Evolutionary conservation across 495 filamentous ascomycete species (phyloP).

Genomic region (Aspergillus conjunctus): DNA sequence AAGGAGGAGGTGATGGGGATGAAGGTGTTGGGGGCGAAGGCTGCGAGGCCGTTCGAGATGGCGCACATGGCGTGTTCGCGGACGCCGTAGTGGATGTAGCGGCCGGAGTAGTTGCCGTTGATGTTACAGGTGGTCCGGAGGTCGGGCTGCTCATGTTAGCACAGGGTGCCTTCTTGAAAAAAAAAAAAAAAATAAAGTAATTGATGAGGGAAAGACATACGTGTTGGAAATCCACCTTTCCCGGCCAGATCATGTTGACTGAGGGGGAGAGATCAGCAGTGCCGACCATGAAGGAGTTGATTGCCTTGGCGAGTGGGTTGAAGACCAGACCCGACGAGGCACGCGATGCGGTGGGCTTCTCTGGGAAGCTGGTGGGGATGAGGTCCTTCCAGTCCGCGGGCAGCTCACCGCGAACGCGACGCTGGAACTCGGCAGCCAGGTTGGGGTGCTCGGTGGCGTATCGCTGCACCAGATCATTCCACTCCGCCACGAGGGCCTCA

Average conservation of each 20-base stretch:
- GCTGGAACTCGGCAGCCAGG: constrained; percentile 49
- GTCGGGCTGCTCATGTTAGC: constrained; percentile 36
- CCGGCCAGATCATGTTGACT: constrained; percentile 59
- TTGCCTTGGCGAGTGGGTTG: constrained; percentile 49
- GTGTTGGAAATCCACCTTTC: constrained; percentile 56
- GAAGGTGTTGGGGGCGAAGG: constrained; percentile 52
- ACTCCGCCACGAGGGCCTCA: constrained; percentile 42
- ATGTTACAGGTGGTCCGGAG: constrained; percentile 48
- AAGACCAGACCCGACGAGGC: constrained; percentile 53
- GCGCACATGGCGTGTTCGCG: constrained; percentile 57
- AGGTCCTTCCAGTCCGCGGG: constrained; percentile 45
- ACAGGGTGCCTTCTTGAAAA: background rate
- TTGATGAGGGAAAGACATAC: constrained; percentile 29
- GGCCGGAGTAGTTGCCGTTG: constrained; percentile 52
- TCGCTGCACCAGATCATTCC: constrained; percentile 44
- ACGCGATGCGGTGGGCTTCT: constrained; percentile 50
- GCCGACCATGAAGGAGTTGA: constrained; percentile 58
- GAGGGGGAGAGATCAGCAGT: constrained; percentile 61
- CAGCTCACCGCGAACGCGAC: constrained; percentile 48
- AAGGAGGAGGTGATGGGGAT: constrained; percentile 56
- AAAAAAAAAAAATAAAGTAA: background rate
- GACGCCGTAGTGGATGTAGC: constrained; percentile 58
- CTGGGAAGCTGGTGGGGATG: constrained; percentile 49
- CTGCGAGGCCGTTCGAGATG: constrained; percentile 57
- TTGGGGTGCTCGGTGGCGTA: constrained; percentile 50